phyloP scores from a whole-genome alignment of 2,329 filamentous ascomycete genomes.

The Rutstroemia sp. region DNA sequence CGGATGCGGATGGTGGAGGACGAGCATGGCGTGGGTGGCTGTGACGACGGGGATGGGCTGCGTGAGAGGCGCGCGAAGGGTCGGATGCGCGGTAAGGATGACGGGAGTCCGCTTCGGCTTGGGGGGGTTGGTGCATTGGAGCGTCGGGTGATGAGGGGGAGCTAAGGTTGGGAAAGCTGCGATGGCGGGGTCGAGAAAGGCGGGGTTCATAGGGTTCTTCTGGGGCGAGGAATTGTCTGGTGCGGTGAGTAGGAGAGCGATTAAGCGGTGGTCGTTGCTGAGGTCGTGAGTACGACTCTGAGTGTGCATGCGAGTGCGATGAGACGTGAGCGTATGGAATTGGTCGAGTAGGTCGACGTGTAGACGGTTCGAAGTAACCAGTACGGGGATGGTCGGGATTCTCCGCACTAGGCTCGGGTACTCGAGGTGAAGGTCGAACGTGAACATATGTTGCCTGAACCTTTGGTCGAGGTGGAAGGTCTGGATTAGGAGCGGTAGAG shows the following conservation, averaged over 20 bases:
- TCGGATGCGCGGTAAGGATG: not conserved
- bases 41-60: conserved; percentile 35
- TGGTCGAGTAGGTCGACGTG: conserved; percentile 8
- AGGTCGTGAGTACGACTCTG: not conserved
- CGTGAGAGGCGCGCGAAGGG: conserved; percentile 13
- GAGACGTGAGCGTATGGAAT: conserved; percentile 19
- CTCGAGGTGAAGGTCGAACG: conserved; percentile 18
- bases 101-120: conserved; percentile 11
- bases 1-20: not conserved
- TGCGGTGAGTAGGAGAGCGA: conserved; percentile 28
- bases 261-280: conserved; percentile 24
- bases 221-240: conserved; percentile 35
- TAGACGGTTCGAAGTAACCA: conserved; percentile 9
- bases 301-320: conserved; percentile 1
- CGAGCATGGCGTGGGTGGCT: conserved; percentile 38
- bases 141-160: conserved; percentile 16
- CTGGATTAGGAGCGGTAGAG: conserved; percentile 7
- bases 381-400: not conserved
- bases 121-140: conserved; percentile 24
- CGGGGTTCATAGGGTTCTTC: conserved; percentile 29
- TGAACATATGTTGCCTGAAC: conserved; percentile 23
- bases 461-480: conserved; percentile 24
- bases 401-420: conserved; percentile 1
- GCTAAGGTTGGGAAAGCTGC: conserved; percentile 24
- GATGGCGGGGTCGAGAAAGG: conserved; percentile 17